Percentiles rank a stretch among this genome's conserved stretches.
Conservation (phyloP, 306 rosid species). For the Gillenia trifoliata region DNA sequence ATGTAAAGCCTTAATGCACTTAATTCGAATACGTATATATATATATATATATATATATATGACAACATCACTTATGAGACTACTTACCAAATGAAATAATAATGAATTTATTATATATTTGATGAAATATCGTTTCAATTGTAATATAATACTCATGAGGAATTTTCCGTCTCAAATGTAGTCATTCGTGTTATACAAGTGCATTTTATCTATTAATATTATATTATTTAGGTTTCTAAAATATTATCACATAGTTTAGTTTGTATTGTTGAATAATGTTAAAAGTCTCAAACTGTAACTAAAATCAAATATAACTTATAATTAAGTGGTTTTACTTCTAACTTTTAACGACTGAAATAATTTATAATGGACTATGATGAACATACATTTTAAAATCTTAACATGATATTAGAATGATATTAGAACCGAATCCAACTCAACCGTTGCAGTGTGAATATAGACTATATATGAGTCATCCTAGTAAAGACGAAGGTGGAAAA, state of each 20-base stretch:
- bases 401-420: neutral
- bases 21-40: neutral
- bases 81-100: no score
- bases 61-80: no score
- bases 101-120: neutral
- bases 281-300: no score
- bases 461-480: neutral
- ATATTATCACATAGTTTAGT: no score
- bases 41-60: no score
- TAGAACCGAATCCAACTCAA: neutral
- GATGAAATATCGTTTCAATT: neutral
- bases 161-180: neutral
- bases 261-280: no score
- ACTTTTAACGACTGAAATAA: neutral
- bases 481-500: neutral
- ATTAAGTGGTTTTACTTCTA: neutral
- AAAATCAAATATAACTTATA: no score
- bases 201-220: neutral
- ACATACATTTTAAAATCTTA: no score
- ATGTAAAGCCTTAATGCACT: neutral
- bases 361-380: neutral
- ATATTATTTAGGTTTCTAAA: neutral
- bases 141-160: neutral
- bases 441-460: neutral
- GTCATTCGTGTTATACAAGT: no score